Evolutionary conservation across 2,329 filamentous ascomycete genomes (phyloP).

Genomic region (Exserohilum rostratum): DNA sequence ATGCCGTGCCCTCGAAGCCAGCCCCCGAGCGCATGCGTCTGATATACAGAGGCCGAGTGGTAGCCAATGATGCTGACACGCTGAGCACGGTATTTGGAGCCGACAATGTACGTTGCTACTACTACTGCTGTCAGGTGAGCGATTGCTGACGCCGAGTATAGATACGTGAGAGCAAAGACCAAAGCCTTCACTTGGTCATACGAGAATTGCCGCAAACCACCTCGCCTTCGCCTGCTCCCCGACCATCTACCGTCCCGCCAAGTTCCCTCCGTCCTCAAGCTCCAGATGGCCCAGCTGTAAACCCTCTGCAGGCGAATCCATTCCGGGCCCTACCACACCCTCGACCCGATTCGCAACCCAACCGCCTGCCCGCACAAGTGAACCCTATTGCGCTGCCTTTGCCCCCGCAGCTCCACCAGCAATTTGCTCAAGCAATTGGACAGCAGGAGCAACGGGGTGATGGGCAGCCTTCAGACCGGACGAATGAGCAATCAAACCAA

Average conservation of each 20-base stretch:
- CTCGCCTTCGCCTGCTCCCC: constrained; percentile 24
- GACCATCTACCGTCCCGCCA: constrained; percentile 48
- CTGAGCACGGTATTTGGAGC: constrained; percentile 59
- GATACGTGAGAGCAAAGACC: constrained; percentile 45
- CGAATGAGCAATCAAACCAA: constrained; percentile 8
- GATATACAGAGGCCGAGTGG: constrained; percentile 63
- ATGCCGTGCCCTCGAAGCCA: constrained; percentile 52
- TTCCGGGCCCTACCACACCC: constrained; percentile 37
- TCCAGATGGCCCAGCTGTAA: constrained; percentile 19
- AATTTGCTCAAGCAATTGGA: constrained; percentile 31
- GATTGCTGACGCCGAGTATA: constrained; percentile 27
- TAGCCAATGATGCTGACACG: constrained; percentile 56
- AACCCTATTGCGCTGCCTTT: constrained; percentile 25
- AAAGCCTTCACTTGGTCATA: constrained; percentile 49
- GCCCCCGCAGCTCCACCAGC: constrained; percentile 32
- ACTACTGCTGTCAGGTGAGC: not conserved
- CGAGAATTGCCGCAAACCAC: constrained; percentile 37
- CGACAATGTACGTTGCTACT: constrained; percentile 52
- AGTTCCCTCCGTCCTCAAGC: constrained; percentile 34
- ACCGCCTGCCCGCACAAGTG: constrained; percentile 20
- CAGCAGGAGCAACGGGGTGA: constrained; percentile 19
- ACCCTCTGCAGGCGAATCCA: constrained; percentile 38
- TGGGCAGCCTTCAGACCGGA: constrained; percentile 5
- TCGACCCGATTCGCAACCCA: constrained; percentile 39
- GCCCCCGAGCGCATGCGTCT: constrained; percentile 57